These are phyloP conservation scores for Wickerhamiella dianesei DNA, from an alignment of 805 yeast species.

Conservation along the genomic window DNA sequence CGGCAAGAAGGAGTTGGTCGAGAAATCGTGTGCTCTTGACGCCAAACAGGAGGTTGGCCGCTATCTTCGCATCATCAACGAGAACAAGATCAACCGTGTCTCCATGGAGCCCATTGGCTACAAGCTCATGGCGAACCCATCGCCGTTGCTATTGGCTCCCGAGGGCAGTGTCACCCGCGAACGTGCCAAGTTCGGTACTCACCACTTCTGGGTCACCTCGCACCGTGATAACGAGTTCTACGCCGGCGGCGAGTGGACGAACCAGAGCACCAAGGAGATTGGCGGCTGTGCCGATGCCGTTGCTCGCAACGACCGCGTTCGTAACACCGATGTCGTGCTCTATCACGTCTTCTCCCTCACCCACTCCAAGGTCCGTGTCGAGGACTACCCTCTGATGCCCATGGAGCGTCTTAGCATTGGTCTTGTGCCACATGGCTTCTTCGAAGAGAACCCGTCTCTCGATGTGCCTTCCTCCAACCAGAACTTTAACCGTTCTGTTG, in stretches of 20 bases:
- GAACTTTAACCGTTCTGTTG: constrained; percentile 49
- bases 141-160: constrained; percentile 60
- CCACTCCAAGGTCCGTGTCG: constrained; percentile 59
- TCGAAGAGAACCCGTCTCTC: constrained; percentile 65
- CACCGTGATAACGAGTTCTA: constrained; percentile 56
- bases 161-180: constrained; percentile 48
- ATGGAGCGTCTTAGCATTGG: constrained; percentile 58
- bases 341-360: constrained; percentile 77
- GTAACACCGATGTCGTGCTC: constrained; percentile 54
- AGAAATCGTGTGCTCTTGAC: constrained; percentile 56
- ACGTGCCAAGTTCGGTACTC: constrained; percentile 63
- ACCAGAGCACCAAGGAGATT: constrained; percentile 60
- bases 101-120: constrained; percentile 64
- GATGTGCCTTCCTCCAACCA: constrained; percentile 62
- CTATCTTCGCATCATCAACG: constrained; percentile 62
- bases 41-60: constrained; percentile 66
- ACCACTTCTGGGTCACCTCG: constrained; percentile 73
- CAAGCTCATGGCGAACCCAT: constrained; percentile 59
- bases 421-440: constrained; percentile 60
- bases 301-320: constrained; percentile 42
- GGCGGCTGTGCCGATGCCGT: constrained; percentile 24
- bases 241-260: constrained; percentile 80
- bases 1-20: constrained; percentile 48
- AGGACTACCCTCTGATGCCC: constrained; percentile 85
- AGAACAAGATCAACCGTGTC: constrained; percentile 52